Conservation (phyloP, 345 rosid genomes). For the Xanthoceras sorbifolium region DNA sequence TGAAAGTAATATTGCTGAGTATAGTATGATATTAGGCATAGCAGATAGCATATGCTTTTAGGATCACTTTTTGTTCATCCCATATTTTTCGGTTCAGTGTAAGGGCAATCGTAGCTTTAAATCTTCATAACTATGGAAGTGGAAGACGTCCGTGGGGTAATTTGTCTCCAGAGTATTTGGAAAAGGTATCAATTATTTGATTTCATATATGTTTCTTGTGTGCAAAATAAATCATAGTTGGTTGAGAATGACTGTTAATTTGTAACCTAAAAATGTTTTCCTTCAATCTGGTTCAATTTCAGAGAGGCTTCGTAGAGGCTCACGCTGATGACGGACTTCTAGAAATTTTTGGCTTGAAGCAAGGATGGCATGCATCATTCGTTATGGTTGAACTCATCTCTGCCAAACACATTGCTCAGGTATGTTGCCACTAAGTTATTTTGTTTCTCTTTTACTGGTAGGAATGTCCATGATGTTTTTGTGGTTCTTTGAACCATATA, state of each 20-base stretch:
- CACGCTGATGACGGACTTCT: slow-evolving; percentile 92
- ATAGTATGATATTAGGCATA: neutral
- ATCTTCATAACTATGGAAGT: slow-evolving; percentile 91
- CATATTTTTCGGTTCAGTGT: slow-evolving; percentile 47
- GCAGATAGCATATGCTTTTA: neutral
- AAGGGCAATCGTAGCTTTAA: slow-evolving; percentile 88
- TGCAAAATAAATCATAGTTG: neutral
- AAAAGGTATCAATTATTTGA: slow-evolving; percentile 52
- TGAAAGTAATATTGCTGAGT: neutral
- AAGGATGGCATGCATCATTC: slow-evolving; percentile 99
- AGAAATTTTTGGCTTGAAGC: slow-evolving; percentile 94
- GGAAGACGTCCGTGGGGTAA: slow-evolving; percentile 98
- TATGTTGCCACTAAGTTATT: slow-evolving; percentile 23
- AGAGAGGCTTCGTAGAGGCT: slow-evolving; percentile 97
- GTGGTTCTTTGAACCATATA: neutral
- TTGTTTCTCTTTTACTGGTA: slow-evolving; percentile 20
- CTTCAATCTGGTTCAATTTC: slow-evolving; percentile 20
- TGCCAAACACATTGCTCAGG: slow-evolving; percentile 99
- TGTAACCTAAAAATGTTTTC: neutral
- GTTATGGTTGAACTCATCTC: slow-evolving; percentile 99
- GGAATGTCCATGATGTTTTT: neutral
- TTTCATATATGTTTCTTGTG: slow-evolving; percentile 21
- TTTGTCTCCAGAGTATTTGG: slow-evolving; percentile 77
- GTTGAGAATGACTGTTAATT: slow-evolving; percentile 9
- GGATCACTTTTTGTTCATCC: neutral